A percentile compares a stretch with the other conserved stretches of the same genome.
These are phyloP conservation scores for Candida tetrigidarum DNA, from an alignment of 1,139 yeast genomes.

Conservation along the genomic window DNA sequence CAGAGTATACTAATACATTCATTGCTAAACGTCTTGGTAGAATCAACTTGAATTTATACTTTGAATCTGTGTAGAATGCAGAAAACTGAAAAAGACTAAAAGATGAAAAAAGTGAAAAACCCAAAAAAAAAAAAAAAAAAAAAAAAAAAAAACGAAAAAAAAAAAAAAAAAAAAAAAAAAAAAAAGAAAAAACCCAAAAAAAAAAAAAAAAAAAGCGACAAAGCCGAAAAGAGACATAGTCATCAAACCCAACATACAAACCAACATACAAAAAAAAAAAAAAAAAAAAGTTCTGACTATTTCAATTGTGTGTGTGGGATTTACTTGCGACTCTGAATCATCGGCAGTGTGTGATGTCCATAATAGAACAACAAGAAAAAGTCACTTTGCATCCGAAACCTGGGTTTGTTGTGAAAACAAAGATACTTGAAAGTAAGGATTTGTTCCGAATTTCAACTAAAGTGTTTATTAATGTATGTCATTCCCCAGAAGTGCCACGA, in stretches of 20 bases:
- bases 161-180: not conserved
- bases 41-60: not conserved
- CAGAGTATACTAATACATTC: slow-evolving; percentile 84
- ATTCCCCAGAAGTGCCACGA: slow-evolving; percentile 63
- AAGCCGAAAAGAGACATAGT: too few species aligned
- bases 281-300: too few species aligned
- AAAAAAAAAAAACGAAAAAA: not conserved
- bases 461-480: slow-evolving; percentile 79
- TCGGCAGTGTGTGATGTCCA: slow-evolving; percentile 11
- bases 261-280: too few species aligned
- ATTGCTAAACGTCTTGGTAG: slow-evolving; percentile 29
- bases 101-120: not conserved
- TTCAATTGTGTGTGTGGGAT: too few species aligned
- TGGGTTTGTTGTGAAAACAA: slow-evolving; percentile 69
- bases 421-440: slow-evolving; percentile 41
- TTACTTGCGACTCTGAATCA: slow-evolving; percentile 14
- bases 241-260: too few species aligned
- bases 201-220: too few species aligned
- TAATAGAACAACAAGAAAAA: slow-evolving; percentile 24
- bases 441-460: slow-evolving; percentile 49
- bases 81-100: too few species aligned
- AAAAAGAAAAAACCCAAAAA: too few species aligned
- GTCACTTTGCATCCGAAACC: slow-evolving; percentile 49
- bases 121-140: not conserved
- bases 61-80: too few species aligned